Conservation (phyloP, 2,329 filamentous ascomycete genomes). For the Hymenoscyphus repandus region DNA sequence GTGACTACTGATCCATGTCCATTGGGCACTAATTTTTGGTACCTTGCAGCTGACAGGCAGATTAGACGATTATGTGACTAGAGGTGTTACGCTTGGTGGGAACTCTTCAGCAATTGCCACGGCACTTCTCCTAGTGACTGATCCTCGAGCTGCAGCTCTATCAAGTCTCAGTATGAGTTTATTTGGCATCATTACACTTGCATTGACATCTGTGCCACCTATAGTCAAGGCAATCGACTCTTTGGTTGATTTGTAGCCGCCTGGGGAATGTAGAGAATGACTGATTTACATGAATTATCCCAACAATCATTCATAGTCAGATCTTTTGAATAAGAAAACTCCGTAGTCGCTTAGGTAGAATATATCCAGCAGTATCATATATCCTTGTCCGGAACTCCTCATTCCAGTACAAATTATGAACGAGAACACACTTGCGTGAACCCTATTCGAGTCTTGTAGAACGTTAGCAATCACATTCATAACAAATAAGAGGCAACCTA, state of each 20-base stretch:
- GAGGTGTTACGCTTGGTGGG: constrained; percentile 56
- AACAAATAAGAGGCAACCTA: constrained; percentile 32
- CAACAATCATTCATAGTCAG: constrained; percentile 9
- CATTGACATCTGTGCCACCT: constrained; percentile 52
- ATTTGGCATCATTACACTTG: constrained; percentile 54
- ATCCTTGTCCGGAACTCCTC: constrained; percentile 5
- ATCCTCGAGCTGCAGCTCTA: constrained; percentile 54
- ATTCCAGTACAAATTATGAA: background rate
- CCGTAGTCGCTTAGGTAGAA: constrained; percentile 1
- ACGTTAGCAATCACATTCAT: constrained; percentile 1
- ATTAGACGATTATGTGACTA: constrained; percentile 55
- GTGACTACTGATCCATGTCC: background rate
- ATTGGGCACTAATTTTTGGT: background rate
- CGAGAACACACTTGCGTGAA: background rate
- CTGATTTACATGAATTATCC: constrained; percentile 2
- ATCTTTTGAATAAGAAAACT: constrained; percentile 13
- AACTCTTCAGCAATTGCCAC: constrained; percentile 57
- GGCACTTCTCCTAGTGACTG: constrained; percentile 48
- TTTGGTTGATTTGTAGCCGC: constrained; percentile 38
- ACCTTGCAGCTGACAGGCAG: constrained; percentile 14
- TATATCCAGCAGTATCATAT: constrained; percentile 10
- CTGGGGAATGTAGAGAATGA: background rate
- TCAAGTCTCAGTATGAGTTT: constrained; percentile 56
- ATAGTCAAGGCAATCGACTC: constrained; percentile 43
- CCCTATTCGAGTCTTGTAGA: constrained; percentile 17